Conservation (phyloP, 805 yeast species). For the Ogataea populi-albae region DNA sequence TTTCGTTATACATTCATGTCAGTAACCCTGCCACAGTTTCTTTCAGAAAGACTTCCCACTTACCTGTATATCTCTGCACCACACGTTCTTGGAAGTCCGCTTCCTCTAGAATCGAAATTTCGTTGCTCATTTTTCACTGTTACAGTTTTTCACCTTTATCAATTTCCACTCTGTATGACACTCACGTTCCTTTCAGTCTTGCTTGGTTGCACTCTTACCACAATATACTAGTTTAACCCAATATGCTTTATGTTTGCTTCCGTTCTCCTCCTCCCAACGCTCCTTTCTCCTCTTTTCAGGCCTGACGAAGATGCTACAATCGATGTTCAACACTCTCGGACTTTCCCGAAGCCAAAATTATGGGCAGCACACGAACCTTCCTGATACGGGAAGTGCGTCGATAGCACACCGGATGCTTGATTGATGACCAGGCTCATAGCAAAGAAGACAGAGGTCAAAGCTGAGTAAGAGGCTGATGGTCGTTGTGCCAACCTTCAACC, state of each 20-base stretch:
- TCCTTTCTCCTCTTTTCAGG: too few relatives aligned
- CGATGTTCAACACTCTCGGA: too few relatives aligned
- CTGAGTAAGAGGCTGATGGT: neutral
- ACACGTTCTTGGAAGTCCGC: slow-evolving; percentile 44
- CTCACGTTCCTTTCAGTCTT: too few relatives aligned
- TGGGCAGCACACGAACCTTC: slow-evolving; percentile 7
- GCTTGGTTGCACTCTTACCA: too few relatives aligned
- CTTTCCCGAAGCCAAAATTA: too few relatives aligned
- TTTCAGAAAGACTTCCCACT: slow-evolving; percentile 8
- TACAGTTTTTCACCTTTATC: too few relatives aligned
- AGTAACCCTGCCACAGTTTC: neutral
- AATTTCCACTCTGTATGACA: too few relatives aligned
- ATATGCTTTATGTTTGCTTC: too few relatives aligned
- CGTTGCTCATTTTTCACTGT: too few relatives aligned
- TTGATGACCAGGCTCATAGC: neutral
- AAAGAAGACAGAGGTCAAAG: neutral
- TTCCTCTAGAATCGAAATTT: slow-evolving; percentile 24
- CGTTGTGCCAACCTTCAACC: slow-evolving; percentile 16
- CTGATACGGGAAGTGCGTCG: slow-evolving; percentile 13
- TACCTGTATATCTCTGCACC: slow-evolving; percentile 52
- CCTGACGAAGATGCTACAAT: too few relatives aligned
- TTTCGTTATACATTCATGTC: neutral
- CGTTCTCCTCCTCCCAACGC: too few relatives aligned
- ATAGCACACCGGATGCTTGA: slow-evolving; percentile 4
- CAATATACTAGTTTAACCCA: too few relatives aligned